Evolutionary conservation across 768 basidiomycete genomes (phyloP), one percentile per base, ranked within the genome.

Genomic region (Pholiota molesta): DNA sequence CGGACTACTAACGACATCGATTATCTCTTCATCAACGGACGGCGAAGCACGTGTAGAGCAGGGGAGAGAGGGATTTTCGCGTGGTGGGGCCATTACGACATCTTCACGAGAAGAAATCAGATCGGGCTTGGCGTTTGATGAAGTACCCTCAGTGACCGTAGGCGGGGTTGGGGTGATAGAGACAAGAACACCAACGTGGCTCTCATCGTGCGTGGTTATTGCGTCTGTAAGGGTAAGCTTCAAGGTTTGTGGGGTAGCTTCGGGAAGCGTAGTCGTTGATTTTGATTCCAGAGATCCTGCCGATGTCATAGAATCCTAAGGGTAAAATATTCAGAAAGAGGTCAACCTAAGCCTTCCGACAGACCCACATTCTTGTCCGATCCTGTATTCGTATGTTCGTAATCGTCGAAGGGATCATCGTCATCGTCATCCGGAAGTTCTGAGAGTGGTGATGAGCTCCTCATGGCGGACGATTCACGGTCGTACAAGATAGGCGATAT

Each of bases 401-500:
- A 55, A 35, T 65, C 66, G n/a, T 65, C 66, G 4, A 47, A 58
- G 19, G 19, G 14, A 57, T 69, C 71, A 31, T 68, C 72, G 35
- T 70, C 26, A n/a, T n/a, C n/a, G 4, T 26, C 69, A 52, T 68
- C 68, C 0, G 69, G 52, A 14, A 70, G 62, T 55, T 72, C 71
- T 28, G 71, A 72, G 39, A 71, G 59, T 3, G 69, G 69, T 17
- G 70, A 71, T 17, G 69, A 71, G 23, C 65, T 65, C 58, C 65
- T 64, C 54, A 63, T 66, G 31, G 65, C 49, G 33, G 65, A 69
- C 21, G 65, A 66, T 16, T 61, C 69, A 11, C 65, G 61, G 53
- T 58, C 62, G 57, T 68, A 66, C 21, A 65, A 69, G 6, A 72
- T 49, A 5, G 73, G 70, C 33, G 76, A 79, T 61, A 71, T 72